Conservation (phyloP, 345 rosid species). For the Citrus inodora region DNA sequence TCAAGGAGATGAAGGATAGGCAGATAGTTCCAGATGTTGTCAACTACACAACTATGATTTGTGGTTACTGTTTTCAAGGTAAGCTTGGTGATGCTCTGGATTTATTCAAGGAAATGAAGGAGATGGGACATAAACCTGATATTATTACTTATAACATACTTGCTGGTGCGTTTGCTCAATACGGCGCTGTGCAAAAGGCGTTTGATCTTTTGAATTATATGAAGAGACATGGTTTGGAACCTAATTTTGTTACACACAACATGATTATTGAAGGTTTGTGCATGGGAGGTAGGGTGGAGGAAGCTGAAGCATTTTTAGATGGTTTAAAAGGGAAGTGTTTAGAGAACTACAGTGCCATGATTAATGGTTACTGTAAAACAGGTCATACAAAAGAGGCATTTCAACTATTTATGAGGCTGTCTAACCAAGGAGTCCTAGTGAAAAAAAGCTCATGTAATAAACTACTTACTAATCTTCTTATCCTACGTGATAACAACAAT, state of each 20-base stretch:
- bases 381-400: conserved; percentile 40
- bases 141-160: background rate
- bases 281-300: conserved; percentile 10
- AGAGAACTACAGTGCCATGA: conserved; percentile 51
- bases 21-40: conserved; percentile 47
- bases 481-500: conserved; percentile 34
- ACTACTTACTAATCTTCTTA: conserved; percentile 46
- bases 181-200: too few species aligned
- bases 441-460: conserved; percentile 43
- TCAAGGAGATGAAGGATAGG: conserved; percentile 55
- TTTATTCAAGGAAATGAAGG: conserved; percentile 52
- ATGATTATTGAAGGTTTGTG: conserved; percentile 73
- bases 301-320: conserved; percentile 53
- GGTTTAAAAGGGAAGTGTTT: conserved; percentile 34
- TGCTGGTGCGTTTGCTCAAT: too few species aligned
- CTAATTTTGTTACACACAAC: conserved; percentile 37
- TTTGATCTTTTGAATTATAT: too few species aligned
- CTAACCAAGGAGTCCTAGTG: conserved; percentile 30
- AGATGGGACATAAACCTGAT: conserved; percentile 49
- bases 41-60: conserved; percentile 70
- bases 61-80: conserved; percentile 58
- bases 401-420: conserved; percentile 31
- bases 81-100: conserved; percentile 42
- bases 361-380: conserved; percentile 64
- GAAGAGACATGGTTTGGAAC: too few species aligned